Evolutionary conservation across 768 basidiomycete species (phyloP).

Genomic region (Saitozyma podzolica): DNA sequence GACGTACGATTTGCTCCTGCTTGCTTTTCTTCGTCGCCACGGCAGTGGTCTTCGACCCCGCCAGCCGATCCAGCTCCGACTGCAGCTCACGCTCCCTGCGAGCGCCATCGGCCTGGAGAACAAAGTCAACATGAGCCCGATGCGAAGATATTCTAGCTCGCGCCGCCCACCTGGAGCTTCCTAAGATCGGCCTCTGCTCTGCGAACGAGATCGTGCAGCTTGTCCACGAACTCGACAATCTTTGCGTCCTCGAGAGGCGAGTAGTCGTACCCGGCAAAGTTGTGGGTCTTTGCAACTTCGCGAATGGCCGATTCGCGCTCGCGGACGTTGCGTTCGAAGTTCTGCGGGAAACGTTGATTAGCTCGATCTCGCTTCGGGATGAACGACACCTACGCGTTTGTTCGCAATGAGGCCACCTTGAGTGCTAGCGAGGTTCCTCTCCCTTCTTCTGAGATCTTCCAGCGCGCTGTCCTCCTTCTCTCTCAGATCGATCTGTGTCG

Average conservation of each 20-base stretch:
- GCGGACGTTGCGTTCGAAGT: constrained; percentile 67
- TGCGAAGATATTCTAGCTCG: background rate
- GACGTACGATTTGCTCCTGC: constrained; percentile 52
- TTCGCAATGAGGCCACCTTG: constrained; percentile 69
- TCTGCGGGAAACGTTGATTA: constrained; percentile 55
- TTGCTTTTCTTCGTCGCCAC: constrained; percentile 47
- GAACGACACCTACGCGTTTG: constrained; percentile 61
- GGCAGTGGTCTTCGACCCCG: constrained; percentile 59
- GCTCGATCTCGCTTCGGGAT: background rate
- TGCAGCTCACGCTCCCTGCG: constrained; percentile 58
- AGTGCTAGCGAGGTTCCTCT: constrained; percentile 40
- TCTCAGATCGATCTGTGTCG: constrained; percentile 26
- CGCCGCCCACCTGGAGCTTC: constrained; percentile 62
- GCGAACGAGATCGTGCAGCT: constrained; percentile 64
- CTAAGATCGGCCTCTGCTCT: constrained; percentile 61
- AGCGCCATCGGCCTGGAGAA: constrained; percentile 44
- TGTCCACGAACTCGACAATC: constrained; percentile 70
- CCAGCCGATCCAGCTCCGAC: constrained; percentile 58
- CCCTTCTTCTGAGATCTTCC: constrained; percentile 40
- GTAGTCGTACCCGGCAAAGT: constrained; percentile 72
- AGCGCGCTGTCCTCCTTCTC: constrained; percentile 39
- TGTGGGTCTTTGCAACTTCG: constrained; percentile 66
- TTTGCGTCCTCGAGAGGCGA: constrained; percentile 70
- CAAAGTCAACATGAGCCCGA: too few species aligned
- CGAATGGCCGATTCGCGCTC: constrained; percentile 75